Evolutionary conservation across 352 stramenopile genomes (phyloP).

Genomic region (Phytopythium litorale): DNA sequence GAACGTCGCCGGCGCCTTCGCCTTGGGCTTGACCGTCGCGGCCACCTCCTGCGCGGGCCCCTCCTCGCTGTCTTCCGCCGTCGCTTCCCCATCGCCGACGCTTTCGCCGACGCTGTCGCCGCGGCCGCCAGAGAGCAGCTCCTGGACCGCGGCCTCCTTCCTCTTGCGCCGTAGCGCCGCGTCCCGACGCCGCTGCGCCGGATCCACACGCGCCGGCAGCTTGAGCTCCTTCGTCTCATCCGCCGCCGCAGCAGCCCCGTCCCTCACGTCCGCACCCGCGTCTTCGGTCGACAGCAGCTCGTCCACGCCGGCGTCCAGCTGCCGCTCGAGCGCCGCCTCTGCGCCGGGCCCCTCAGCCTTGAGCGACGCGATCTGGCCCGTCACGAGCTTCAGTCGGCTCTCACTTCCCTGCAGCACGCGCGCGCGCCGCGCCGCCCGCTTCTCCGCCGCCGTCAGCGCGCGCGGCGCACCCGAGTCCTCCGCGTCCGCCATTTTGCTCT

Average conservation of each 20-base stretch:
- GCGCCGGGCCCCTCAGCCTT: constrained; percentile 22
- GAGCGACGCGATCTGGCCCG: constrained; percentile 56
- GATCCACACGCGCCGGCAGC: constrained; percentile 50
- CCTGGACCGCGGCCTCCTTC: constrained; percentile 54
- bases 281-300: constrained; percentile 29
- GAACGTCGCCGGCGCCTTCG: constrained; percentile 23
- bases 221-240: constrained; percentile 18
- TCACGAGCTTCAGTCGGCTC: constrained; percentile 62
- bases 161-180: constrained; percentile 50
- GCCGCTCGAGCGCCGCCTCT: constrained; percentile 27
- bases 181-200: constrained; percentile 62
- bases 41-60: background rate
- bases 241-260: background rate
- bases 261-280: constrained; percentile 1
- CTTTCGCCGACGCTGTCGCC: background rate
- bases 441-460: constrained; percentile 39
- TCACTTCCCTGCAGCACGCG: constrained; percentile 59
- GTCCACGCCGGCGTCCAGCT: constrained; percentile 37
- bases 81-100: constrained; percentile 2
- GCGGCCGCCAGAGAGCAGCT: constrained; percentile 30
- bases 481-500: background rate
- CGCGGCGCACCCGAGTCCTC: background rate
- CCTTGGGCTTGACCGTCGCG: constrained; percentile 4
- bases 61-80: background rate
- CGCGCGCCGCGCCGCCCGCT: constrained; percentile 59